A percentile compares a stretch with the other conserved stretches of the same genome.
These are phyloP conservation scores for Coccomyxa subellipsoidea DNA, from an alignment of 163 green algal species.

Conservation along the genomic window DNA sequence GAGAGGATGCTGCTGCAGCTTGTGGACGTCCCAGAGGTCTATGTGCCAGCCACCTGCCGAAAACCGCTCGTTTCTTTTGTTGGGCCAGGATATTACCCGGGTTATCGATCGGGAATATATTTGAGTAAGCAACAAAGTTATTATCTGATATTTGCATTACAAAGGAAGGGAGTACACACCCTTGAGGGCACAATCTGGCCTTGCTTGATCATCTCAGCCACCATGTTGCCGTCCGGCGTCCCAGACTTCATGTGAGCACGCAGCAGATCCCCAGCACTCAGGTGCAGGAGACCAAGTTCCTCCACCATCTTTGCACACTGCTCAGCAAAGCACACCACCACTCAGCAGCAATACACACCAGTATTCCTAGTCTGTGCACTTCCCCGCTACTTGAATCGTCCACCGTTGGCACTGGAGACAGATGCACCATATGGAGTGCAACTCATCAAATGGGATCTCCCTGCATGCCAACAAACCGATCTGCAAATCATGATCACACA, in stretches of 20 bases:
- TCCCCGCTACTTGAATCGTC: too few relatives aligned
- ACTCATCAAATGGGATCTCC: too few relatives aligned
- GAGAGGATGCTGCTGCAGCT: too few relatives aligned
- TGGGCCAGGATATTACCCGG: background rate
- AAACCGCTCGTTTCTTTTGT: constrained; percentile 40
- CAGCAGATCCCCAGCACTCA: constrained; percentile 90
- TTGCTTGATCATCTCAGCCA: constrained; percentile 72
- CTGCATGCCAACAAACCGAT: too few relatives aligned
- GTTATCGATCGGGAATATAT: background rate
- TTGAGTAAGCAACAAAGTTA: constrained; percentile 42
- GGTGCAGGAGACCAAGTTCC: constrained; percentile 85
- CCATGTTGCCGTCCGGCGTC: constrained; percentile 77
- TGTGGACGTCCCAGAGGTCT: constrained; percentile 62
- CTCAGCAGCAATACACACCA: too few relatives aligned
- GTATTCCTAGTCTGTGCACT: too few relatives aligned
- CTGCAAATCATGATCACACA: too few relatives aligned
- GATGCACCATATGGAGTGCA: too few relatives aligned
- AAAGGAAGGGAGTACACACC: constrained; percentile 21
- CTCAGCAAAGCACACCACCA: too few relatives aligned
- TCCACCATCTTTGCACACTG: constrained; percentile 82
- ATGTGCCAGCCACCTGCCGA: constrained; percentile 42
- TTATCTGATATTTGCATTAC: constrained; percentile 38
- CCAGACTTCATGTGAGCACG: constrained; percentile 85
- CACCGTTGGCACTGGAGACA: too few relatives aligned
- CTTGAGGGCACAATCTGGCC: background rate